Evolutionary conservation across 1,284 basidiomycete species (phyloP).

Genomic region (Ceratorhiza oryzae-sativae): DNA sequence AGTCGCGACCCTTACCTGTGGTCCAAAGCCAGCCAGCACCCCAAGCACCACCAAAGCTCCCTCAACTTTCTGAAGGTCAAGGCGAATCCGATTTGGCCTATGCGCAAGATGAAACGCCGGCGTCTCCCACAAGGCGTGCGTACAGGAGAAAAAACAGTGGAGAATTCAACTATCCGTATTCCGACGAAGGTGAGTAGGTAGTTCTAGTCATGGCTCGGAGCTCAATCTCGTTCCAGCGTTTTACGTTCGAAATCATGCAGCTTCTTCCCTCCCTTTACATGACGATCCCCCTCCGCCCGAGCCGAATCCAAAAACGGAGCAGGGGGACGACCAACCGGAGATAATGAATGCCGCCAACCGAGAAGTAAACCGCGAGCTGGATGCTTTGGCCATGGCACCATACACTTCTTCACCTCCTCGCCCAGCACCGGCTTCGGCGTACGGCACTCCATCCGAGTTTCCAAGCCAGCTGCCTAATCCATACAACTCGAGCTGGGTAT

Average conservation of each 20-base stretch:
- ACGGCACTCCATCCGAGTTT: slow-evolving; percentile 43
- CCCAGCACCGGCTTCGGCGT: slow-evolving; percentile 35
- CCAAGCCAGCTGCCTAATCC: slow-evolving; percentile 39
- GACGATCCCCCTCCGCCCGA: slow-evolving; percentile 23
- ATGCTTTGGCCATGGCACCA: background rate
- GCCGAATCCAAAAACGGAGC: slow-evolving; percentile 10
- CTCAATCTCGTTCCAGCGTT: background rate
- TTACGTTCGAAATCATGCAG: slow-evolving; percentile 19
- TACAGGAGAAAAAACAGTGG: slow-evolving; percentile 19
- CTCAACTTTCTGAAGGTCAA: background rate
- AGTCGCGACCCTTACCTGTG: slow-evolving; percentile 27
- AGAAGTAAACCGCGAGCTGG: slow-evolving; percentile 13
- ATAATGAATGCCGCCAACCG: slow-evolving; percentile 7
- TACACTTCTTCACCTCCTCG: slow-evolving; percentile 38
- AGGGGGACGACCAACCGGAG: slow-evolving; percentile 8
- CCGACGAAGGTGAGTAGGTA: slow-evolving; percentile 1
- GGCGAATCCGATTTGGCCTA: slow-evolving; percentile 1
- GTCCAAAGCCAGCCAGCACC: background rate
- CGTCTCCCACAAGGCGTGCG: background rate
- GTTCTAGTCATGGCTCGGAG: background rate
- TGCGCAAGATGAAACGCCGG: background rate
- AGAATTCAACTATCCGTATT: slow-evolving; percentile 17
- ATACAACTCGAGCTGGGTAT: background rate
- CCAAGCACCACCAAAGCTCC: background rate
- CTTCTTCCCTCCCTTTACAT: background rate